Percentiles rank a stretch among this genome's conserved stretches.
These are phyloP conservation scores for Trichophyton simii DNA, from an alignment of 2,329 filamentous ascomycete species.

Conservation along the genomic window DNA sequence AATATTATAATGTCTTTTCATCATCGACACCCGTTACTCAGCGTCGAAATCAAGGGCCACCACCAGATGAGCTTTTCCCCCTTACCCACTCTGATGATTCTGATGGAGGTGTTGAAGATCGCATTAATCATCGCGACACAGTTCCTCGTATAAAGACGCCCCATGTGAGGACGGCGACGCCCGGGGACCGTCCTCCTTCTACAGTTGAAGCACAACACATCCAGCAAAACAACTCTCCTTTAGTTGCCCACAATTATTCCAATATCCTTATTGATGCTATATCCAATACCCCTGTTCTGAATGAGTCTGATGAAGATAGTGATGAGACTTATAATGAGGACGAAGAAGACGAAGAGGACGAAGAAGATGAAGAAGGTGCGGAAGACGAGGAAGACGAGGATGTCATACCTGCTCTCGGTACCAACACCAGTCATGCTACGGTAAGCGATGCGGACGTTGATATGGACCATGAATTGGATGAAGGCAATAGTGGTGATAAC, in stretches of 20 bases:
- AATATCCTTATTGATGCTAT: neutral
- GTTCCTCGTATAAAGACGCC: neutral
- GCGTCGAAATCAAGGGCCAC: conserved; percentile 4
- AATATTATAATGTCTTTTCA: conserved; percentile 19
- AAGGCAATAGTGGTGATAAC: neutral
- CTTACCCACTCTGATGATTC: conserved; percentile 11
- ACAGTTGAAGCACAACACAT: neutral
- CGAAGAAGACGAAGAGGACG: conserved; percentile 10
- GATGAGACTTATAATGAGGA: conserved; percentile 11
- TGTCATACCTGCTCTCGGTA: neutral
- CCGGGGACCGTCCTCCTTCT: neutral
- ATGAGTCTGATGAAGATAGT: conserved; percentile 6
- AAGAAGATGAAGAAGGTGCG: neutral
- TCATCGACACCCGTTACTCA: neutral
- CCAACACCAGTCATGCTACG: neutral
- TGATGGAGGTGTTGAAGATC: conserved; percentile 8
- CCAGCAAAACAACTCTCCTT: neutral
- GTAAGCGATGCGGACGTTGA: neutral
- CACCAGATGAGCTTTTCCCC: conserved; percentile 6
- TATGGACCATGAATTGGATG: neutral
- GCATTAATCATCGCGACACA: neutral
- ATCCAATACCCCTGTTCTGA: neutral
- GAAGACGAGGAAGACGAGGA: conserved; percentile 1
- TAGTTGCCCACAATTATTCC: neutral
- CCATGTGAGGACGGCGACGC: neutral